These are phyloP conservation scores for Asparagopsis taxiformis DNA, from an alignment of 31 red algal species.

Conservation along the genomic window DNA sequence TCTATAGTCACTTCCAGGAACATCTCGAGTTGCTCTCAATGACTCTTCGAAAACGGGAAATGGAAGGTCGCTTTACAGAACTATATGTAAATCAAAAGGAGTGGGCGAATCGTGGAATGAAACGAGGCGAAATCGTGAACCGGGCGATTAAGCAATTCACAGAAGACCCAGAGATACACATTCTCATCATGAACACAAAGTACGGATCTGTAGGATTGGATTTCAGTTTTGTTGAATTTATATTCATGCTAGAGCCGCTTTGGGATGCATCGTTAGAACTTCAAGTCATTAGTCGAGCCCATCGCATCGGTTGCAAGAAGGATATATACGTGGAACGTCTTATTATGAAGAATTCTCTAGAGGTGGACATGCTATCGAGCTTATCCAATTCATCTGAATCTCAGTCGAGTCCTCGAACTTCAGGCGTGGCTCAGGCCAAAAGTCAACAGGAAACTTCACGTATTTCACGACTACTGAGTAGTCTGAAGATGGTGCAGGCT, in stretches of 20 bases:
- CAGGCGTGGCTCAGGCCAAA: neutral
- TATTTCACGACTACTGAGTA: neutral
- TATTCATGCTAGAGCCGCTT: conserved; percentile 94
- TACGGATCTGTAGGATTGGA: conserved; percentile 80
- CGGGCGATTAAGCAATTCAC: conserved; percentile 34
- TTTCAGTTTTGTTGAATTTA: conserved; percentile 82
- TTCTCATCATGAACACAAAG: conserved; percentile 65
- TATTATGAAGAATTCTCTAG: conserved; percentile 68
- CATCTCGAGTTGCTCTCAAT: conserved; percentile 62
- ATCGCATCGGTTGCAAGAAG: conserved; percentile 81
- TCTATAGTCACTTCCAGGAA: conserved; percentile 68
- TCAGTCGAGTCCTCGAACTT: neutral
- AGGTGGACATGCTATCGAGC: neutral
- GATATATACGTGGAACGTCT: conserved; percentile 80
- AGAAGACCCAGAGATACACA: conserved; percentile 19
- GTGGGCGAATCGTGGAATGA: conserved; percentile 8
- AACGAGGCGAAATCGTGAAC: conserved; percentile 24
- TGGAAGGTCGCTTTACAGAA: conserved; percentile 31
- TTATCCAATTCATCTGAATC: neutral
- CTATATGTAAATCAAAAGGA: conserved; percentile 29
- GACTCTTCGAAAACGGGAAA: conserved; percentile 28
- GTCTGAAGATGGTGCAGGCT: neutral
- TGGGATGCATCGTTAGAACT: conserved; percentile 81
- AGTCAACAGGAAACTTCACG: neutral
- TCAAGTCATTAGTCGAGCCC: conserved; percentile 91